A percentile compares a stretch with the other conserved stretches of the same genome.
phyloP scores from a whole-genome alignment of 306 rosid species.

The Fagus sylvatica region DNA sequence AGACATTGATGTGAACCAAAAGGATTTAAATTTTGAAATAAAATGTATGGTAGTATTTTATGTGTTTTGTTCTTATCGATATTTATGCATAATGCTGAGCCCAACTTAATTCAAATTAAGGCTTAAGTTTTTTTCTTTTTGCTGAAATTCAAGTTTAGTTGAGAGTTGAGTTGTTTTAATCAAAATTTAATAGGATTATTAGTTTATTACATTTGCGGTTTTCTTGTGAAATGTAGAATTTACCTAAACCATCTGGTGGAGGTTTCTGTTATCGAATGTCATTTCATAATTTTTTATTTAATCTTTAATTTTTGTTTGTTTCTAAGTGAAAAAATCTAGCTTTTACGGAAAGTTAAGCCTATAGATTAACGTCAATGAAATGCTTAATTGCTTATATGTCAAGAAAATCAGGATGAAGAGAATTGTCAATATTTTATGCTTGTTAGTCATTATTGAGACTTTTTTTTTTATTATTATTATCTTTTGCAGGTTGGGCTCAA shows the following conservation, averaged over 20 bases:
- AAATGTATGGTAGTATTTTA: background rate
- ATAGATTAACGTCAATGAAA: background rate
- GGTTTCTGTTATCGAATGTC: too few relatives aligned
- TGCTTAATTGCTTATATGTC: background rate
- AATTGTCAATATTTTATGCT: background rate
- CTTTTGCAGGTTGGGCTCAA: conserved; percentile 62
- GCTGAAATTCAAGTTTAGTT: background rate
- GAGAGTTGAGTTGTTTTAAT: background rate
- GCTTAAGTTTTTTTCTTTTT: background rate
- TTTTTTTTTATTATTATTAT: background rate
- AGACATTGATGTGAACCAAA: background rate
- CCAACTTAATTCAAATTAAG: background rate
- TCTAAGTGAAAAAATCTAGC: too few relatives aligned
- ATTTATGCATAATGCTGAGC: background rate
- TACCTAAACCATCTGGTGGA: too few relatives aligned
- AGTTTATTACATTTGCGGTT: background rate
- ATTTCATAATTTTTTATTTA: too few relatives aligned
- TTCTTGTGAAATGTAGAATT: background rate
- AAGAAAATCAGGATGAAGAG: background rate
- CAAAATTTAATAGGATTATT: background rate
- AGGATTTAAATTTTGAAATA: background rate
- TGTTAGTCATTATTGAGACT: background rate
- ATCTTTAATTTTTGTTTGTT: too few relatives aligned
- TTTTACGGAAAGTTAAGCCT: too few relatives aligned
- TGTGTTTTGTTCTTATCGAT: background rate